Base-by-base conservation (phyloP, 805 yeast genomes). In the Lipomyces mesembrius region DNA sequence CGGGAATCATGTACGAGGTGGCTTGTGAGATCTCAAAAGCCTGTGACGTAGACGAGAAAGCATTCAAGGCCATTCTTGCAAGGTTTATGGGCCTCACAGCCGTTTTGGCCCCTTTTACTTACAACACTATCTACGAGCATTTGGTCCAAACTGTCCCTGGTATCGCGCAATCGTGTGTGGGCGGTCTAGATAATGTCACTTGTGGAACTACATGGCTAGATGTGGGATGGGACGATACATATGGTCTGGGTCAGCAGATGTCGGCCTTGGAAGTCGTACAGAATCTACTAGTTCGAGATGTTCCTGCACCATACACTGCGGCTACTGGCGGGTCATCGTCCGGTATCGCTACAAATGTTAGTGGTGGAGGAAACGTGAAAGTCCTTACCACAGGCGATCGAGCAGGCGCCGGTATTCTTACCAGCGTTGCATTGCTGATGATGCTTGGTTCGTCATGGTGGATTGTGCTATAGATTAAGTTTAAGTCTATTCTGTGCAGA, bases 241-340 rank as follows among this genome's bases (percentile, higher is more conserved):
- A 85, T 74, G 97, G 98, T 2, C 82, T 93, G 43, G 98, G 98
- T 62, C 97, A 94, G 79, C 96, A 94, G 79, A 89, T 91, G 84
- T 80, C 88, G 37, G 97, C 97, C 0, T 79, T 92, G 69, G 98
- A 92, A 67, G 81, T 82, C 4, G 81, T 87, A 37, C 81, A 80
- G 64, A 79, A 77, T 66, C 67, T 67, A 46, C 59, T 67, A 4
- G 59, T 67, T 12, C 54, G 20, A 27, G 65, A 78, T 20, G 73
- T 77, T 20, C 79, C 78, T 5, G 77, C 83, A 22, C 85, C 86
- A 6, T 83, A 78, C 66, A 83, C 86, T 14, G 67, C 70, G 3
- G 5, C 53, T n/a, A 39, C 62, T 9, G 70, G 70, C 27, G 70
- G 70, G 6, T 79, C 91, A 0, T 88, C 95, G 0, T 66, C 72